Evolutionary conservation across 1,284 basidiomycete species (phyloP).

Genomic region (Bondarzewia mesenterica): DNA sequence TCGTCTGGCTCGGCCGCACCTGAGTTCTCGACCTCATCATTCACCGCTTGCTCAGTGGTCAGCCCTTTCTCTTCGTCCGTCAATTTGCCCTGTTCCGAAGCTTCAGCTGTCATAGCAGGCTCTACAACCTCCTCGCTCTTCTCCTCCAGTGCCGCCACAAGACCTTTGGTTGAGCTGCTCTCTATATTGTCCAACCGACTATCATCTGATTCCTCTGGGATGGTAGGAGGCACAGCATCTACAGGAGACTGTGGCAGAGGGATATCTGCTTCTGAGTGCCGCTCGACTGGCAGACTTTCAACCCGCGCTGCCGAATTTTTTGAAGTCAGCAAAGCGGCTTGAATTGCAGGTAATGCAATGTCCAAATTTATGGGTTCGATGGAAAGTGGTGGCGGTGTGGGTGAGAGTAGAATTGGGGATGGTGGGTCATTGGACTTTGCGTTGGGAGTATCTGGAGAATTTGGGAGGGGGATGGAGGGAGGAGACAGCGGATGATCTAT

Average conservation of each 20-base stretch:
- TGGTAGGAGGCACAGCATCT: background rate
- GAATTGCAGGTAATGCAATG: background rate
- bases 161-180: background rate
- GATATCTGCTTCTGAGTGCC: background rate
- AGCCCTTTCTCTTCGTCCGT: background rate
- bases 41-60: background rate
- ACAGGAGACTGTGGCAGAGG: background rate
- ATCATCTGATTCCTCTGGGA: too few species aligned
- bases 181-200: too few species aligned
- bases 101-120: background rate
- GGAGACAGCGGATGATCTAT: conserved; percentile 27
- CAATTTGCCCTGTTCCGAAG: background rate
- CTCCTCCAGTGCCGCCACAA: background rate
- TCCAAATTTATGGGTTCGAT: background rate
- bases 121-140: background rate
- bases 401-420: conserved; percentile 2
- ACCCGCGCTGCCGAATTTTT: background rate
- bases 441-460: conserved; percentile 25
- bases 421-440: conserved; percentile 9
- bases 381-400: conserved; percentile 3
- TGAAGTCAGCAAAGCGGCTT: background rate
- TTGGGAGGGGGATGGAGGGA: conserved; percentile 34
- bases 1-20: background rate
- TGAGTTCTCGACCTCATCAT: too few species aligned
- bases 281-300: background rate